Evolutionary conservation across 2,329 filamentous ascomycete genomes (phyloP), one percentile per base, ranked within the genome.

Genomic region (Cladosporium sp.): DNA sequence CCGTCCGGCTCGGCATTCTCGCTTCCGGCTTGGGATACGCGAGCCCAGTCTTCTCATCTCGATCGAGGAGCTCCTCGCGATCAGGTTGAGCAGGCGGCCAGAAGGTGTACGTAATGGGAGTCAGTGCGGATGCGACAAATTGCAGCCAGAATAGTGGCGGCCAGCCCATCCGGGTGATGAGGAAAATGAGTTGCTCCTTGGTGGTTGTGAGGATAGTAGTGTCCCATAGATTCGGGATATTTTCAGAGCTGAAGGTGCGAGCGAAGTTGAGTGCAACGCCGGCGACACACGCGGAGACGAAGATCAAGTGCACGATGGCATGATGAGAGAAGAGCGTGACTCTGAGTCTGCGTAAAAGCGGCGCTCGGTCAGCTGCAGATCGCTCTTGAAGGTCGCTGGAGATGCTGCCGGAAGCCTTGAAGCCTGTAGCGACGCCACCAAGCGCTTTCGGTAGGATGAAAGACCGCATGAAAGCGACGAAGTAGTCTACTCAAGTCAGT

Each of bases 101-200:
- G 9, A 49, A 48, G 9, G 51, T 38, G 42, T 54, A 54, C 1
- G 31, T 6, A 13, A 54, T 44, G 4, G 52, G 52, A n/a, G 46
- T 54, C 3, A 51, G 41, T 14, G 52, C 52, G 2, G 52, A 54
- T n/a, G 42, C 46, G 10, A 46, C 22, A 31, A 43, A 45, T 19
- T 54, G 52, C 35, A 82, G 59, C 67, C 80, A 83, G 0, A 79
- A 77, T 44, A 82, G 59, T 0, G 81, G 81, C 4, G 81, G 80
- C 81, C 81, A 84, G 68, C 78, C 79, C 9, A 78, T 79, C 62
- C 83, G 80, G 0, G 80, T 82, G 38, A 84, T 63, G 3, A 84
- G 68, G 58, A 74, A 75, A 42, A 77, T 61, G 14, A 82, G 68
- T n/a, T 74, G 13, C 16, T 50, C 18, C 11, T 16, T 66, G 9